These are phyloP conservation scores for Cynara cardunculus DNA, from an alignment of 129 eudicot genomes.

Conservation along the genomic window DNA sequence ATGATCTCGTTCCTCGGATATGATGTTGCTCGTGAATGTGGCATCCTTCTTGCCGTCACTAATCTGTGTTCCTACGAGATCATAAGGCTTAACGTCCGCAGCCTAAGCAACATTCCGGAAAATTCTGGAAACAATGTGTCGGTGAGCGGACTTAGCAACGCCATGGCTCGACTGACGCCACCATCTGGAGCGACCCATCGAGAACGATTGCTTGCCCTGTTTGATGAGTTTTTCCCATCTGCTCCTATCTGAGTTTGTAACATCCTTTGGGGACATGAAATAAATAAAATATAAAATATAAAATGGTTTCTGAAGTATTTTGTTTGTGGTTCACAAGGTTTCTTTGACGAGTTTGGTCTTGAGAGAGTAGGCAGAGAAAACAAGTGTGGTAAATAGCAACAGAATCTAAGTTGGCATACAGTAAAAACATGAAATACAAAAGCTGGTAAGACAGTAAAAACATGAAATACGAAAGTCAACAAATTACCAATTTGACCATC, in stretches of 20 bases:
- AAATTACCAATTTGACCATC: no score
- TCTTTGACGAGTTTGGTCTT: no score
- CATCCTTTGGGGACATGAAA: background rate
- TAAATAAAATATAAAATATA: background rate
- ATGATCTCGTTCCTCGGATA: background rate
- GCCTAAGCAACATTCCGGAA: background rate
- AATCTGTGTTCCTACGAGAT: background rate
- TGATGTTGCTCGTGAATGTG: background rate
- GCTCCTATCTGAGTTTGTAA: background rate
- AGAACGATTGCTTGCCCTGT: background rate
- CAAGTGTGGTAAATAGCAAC: no score
- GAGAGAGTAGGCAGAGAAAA: no score
- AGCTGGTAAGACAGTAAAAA: background rate
- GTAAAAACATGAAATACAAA: background rate
- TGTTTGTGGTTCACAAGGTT: background rate
- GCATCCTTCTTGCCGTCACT: conserved; percentile 1
- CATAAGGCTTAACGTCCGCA: background rate
- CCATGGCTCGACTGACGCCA: background rate
- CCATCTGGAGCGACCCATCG: background rate
- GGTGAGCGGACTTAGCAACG: background rate
- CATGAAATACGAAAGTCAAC: no score
- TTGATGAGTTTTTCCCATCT: background rate
- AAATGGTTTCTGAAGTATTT: background rate
- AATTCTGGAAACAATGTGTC: background rate
- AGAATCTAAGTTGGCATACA: background rate